Evolutionary conservation across 805 yeast genomes (phyloP).

Genomic region (Starmerella asiatica): DNA sequence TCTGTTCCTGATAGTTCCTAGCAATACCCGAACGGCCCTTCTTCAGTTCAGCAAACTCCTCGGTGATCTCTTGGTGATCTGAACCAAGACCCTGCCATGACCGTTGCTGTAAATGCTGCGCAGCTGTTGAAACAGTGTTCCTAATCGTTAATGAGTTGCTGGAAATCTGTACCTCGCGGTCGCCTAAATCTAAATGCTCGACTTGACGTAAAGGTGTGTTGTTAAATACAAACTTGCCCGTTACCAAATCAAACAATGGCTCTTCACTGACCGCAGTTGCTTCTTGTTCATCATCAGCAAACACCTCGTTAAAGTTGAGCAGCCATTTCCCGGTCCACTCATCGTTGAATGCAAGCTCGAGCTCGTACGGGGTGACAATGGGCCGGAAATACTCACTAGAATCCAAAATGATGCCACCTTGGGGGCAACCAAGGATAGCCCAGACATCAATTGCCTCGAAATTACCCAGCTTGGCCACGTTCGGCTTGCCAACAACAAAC

Average conservation of each 20-base stretch:
- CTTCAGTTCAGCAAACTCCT: slow-evolving; percentile 67
- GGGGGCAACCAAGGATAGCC: slow-evolving; percentile 91
- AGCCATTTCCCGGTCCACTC: slow-evolving; percentile 95
- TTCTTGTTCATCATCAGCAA: slow-evolving; percentile 21
- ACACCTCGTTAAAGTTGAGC: slow-evolving; percentile 54
- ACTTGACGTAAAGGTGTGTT: slow-evolving; percentile 63
- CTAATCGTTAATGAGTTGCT: slow-evolving; percentile 42
- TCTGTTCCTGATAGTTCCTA: slow-evolving; percentile 71
- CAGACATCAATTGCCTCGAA: slow-evolving; percentile 89
- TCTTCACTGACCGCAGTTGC: slow-evolving; percentile 38
- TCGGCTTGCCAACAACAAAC: slow-evolving; percentile 95
- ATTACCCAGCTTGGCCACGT: slow-evolving; percentile 91
- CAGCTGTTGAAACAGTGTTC: slow-evolving; percentile 81
- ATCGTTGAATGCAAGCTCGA: slow-evolving; percentile 61
- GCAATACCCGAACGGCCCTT: slow-evolving; percentile 83
- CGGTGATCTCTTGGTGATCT: slow-evolving; percentile 42
- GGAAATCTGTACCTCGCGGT: slow-evolving; percentile 20
- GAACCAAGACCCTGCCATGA: slow-evolving; percentile 86
- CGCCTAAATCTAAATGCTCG: slow-evolving; percentile 51
- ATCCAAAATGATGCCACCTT: slow-evolving; percentile 81
- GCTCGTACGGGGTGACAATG: slow-evolving; percentile 84
- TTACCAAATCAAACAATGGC: slow-evolving; percentile 80
- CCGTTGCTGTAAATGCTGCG: slow-evolving; percentile 54
- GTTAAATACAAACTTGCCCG: slow-evolving; percentile 57
- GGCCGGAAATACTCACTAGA: slow-evolving; percentile 71